phyloP scores from a whole-genome alignment of 2,329 filamentous ascomycete species.

The Claviceps citrina region DNA sequence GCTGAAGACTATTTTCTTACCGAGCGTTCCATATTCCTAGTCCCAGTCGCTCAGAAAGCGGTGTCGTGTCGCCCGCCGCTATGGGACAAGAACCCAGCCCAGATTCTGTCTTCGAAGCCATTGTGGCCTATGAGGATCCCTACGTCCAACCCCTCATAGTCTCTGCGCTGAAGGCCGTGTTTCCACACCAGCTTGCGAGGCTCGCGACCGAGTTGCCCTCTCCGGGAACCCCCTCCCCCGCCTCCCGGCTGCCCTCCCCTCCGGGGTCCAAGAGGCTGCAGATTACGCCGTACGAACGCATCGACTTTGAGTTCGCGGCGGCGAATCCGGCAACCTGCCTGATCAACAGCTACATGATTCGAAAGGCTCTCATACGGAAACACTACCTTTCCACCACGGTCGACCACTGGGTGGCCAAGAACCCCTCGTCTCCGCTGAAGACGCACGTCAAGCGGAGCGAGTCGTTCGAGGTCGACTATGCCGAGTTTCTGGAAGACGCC shows the following conservation, averaged over 20 bases:
- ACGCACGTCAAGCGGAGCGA: constrained; percentile 63
- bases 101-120: constrained; percentile 41
- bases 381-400: constrained; percentile 81
- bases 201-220: constrained; percentile 32
- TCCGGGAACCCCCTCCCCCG: constrained; percentile 18
- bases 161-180: constrained; percentile 47
- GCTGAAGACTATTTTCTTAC: constrained; percentile 18
- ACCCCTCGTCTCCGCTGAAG: constrained; percentile 54
- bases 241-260: constrained; percentile 21
- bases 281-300: constrained; percentile 70
- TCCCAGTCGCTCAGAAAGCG: constrained; percentile 9
- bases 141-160: constrained; percentile 84
- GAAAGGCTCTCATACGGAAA: constrained; percentile 91
- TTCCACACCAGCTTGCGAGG: constrained; percentile 40
- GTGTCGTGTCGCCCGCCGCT: constrained; percentile 4
- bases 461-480: constrained; percentile 88
- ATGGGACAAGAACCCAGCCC: neutral
- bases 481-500: constrained; percentile 90
- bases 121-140: constrained; percentile 70
- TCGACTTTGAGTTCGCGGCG: constrained; percentile 68
- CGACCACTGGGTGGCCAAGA: constrained; percentile 71
- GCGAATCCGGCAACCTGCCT: constrained; percentile 46
- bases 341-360: constrained; percentile 83
- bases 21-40: constrained; percentile 11
- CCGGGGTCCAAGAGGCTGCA: constrained; percentile 45